Base-by-base conservation (phyloP, 495 filamentous ascomycete genomes). In the Lepraria neglecta region DNA sequence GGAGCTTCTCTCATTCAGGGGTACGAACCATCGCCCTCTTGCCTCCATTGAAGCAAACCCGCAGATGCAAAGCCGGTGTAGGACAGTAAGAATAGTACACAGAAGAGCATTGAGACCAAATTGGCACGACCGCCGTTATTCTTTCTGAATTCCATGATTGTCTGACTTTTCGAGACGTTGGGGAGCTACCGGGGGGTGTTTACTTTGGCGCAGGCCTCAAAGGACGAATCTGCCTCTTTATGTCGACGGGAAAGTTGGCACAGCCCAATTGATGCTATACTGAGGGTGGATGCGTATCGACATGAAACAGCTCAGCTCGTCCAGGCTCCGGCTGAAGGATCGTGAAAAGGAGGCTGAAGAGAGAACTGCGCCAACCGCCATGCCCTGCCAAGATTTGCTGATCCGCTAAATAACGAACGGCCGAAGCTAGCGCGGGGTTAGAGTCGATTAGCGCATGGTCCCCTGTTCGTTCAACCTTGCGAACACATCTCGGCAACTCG, bases 21-120 rank as follows among this genome's bases (percentile, higher is more conserved):
- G 40, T 47, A 56, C 51, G n/a, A 17, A 61, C 59, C 52, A 42
- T 30, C 35, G 35, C 35, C 7, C 35, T 7, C 42, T 43, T 61
- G 59, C 31, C 59, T 50, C 28, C 43, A 45, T 40, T 55, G n/a
- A 42, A 61, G 59, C 28, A 48, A 44, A 38, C 40, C 40, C 55
- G 51, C 59, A 28, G 59, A 61, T 24, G 52, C 4, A 43, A 61
- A 48, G 11, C 51, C 33, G n/a, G 24, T 6, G 2, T 35, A 47
- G 12, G 21, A 48, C 42, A 61, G 17, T 19, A 38, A 12, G 15
- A 61, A 33, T 1, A 55, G n/a, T 46, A n/a, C 11, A 42, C 52
- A 56, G 51, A 56, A 21, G 7, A 61, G 42, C 28, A 61, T 17
- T 40, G 30, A 47, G 4, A 46, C 14, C 59, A 40, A 46, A 56